phyloP scores from a whole-genome alignment of 1,139 yeast genomes.

The Saccharomyces hybrid region DNA sequence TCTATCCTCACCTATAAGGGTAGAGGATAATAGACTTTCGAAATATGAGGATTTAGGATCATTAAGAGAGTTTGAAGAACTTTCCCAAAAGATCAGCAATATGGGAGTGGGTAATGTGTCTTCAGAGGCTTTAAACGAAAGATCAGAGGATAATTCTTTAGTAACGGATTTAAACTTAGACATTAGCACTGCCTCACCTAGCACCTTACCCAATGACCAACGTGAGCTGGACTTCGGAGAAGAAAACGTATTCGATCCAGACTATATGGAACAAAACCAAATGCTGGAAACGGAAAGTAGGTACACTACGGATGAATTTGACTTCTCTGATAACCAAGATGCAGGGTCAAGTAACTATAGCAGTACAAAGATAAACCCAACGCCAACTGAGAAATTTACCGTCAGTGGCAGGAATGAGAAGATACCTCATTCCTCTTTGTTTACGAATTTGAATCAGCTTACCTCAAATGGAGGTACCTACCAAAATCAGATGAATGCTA shows the following conservation, averaged over 20 bases:
- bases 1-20: slow-evolving; percentile 5
- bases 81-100: slow-evolving; percentile 15
- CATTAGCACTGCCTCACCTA: neutral
- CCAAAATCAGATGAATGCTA: neutral
- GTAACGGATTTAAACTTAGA: slow-evolving; percentile 9
- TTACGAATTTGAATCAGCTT: slow-evolving; percentile 1
- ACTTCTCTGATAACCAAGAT: slow-evolving; percentile 4
- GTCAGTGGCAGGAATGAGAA: neutral
- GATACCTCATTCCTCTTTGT: neutral
- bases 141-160: neutral
- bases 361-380: neutral
- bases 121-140: neutral
- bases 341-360: neutral
- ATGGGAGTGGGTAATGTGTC: slow-evolving; percentile 9
- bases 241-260: slow-evolving; percentile 27
- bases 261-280: slow-evolving; percentile 24
- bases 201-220: neutral
- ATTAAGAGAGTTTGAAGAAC: slow-evolving; percentile 7
- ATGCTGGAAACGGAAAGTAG: slow-evolving; percentile 20
- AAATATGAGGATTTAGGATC: slow-evolving; percentile 1
- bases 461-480: slow-evolving; percentile 4
- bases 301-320: slow-evolving; percentile 12
- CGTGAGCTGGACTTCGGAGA: slow-evolving; percentile 9
- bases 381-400: neutral
- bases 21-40: slow-evolving; percentile 7